Base-by-base conservation (phyloP, 73 alveolate genomes). In the Symbiodinium natans region DNA sequence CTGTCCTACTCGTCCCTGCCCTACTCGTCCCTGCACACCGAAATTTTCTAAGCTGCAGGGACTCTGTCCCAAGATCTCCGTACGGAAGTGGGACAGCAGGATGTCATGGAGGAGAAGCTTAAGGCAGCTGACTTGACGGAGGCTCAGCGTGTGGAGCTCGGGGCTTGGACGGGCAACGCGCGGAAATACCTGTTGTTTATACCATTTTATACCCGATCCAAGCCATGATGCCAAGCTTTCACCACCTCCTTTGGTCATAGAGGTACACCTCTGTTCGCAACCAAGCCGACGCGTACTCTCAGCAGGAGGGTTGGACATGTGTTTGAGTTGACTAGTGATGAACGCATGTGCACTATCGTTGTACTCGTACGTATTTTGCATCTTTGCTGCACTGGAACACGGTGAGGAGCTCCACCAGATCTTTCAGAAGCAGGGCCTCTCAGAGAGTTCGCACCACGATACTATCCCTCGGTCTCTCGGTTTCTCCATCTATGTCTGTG, bases 271-370 rank as follows among this genome's bases (percentile, higher is more conserved):
- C 95, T 10, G 95, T 88, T 34, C 86, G 95, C 42, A 88, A 88
- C 48, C 95, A 88, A 77, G 95, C 95, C 13, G 95, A 88, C 34
- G 95, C 95, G 34, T 88, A 39, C 77, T 88, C 95, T 23, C 95
- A 88, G 95, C 74, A 88, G 48, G 95, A 88, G 93, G 48, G 42
- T 74, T 46, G 80, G 82, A n/a, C n/a, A n/a, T n/a, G n/a, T n/a
- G n/a, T n/a, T n/a, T n/a, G n/a, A n/a, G 77, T 13, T 13, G 59
- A 46, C 6, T 6, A 46, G 21, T 46, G 59, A 6, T 9, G 59
- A 46, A 46, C 59, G 59, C 59, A 46, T 46, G 59, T 46, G 59
- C 59, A 46, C 21, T 46, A n/a, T n/a, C n/a, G n/a, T n/a, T n/a
- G n/a, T n/a, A n/a, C n/a, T n/a, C n/a, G n/a, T n/a, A n/a, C n/a